These are phyloP conservation scores for Prillingera fragicola DNA, from an alignment of 1,284 basidiomycete genomes.

Conservation along the genomic window DNA sequence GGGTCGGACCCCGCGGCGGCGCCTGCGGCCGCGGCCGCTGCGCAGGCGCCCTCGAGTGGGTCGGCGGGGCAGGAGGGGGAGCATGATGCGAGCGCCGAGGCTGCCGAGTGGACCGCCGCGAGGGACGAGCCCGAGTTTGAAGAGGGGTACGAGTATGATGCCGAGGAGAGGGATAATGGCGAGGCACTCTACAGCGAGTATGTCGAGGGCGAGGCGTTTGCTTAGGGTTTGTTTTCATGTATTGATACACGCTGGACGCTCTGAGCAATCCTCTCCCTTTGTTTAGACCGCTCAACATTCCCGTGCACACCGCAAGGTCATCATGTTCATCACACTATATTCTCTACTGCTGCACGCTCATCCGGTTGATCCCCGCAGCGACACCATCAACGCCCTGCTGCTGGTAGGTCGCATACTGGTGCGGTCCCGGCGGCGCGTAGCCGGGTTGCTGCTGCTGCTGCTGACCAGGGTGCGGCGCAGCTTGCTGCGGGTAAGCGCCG, in stretches of 20 bases:
- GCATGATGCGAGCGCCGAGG: neutral
- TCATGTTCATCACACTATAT: neutral
- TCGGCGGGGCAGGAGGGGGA: neutral
- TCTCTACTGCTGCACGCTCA: conserved; percentile 29
- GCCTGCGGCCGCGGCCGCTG: too few relatives aligned
- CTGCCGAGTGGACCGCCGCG: neutral
- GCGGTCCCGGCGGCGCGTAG: conserved; percentile 7
- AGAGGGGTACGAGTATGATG: neutral
- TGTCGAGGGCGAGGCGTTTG: too few relatives aligned
- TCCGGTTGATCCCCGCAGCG: conserved; percentile 28
- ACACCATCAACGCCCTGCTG: conserved; percentile 25
- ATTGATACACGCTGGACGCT: neutral
- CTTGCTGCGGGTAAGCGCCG: neutral
- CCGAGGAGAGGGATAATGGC: neutral
- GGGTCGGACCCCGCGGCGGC: conserved; percentile 19
- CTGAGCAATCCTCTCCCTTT: too few relatives aligned
- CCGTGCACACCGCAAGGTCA: neutral
- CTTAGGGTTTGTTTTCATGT: neutral
- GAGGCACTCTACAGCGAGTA: conserved; percentile 20
- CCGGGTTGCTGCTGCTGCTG: conserved; percentile 14
- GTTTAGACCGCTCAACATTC: too few relatives aligned
- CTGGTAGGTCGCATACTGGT: conserved; percentile 14
- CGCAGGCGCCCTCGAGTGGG: too few relatives aligned
- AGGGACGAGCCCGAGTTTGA: neutral
- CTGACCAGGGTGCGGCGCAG: conserved; percentile 2